Evolutionary conservation across 169 alveolate species (phyloP), one percentile per base, ranked within the genome.

Genomic region (Eimeria falciformis): DNA sequence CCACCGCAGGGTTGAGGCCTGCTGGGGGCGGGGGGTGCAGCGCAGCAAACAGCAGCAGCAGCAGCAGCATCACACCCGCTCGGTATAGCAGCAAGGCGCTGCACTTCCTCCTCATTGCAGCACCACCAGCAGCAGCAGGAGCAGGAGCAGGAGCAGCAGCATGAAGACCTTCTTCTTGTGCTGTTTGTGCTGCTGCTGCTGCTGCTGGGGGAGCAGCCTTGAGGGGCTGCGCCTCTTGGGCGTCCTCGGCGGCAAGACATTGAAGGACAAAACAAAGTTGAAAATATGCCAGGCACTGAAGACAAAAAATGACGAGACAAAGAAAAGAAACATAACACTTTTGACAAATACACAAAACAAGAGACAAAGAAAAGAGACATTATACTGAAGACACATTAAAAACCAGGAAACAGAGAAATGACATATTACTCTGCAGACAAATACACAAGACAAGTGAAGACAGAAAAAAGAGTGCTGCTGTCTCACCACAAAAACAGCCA

Each of bases 41-140:
- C 14, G 73, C 73, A 23, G 73, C 73, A 62, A 62, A 62, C 73
- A 62, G 73, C 73, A 62, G 73, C 73, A 62, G 73, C 73, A 62
- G 73, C 73, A 62, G 33, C 23, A 62, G 73, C 73, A 62, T 12
- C 9, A 27, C 73, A 18, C 37, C 73, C 37, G 73, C 23, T 18
- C 73, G 73, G 29, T 18, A 62, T 2, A 12, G 33, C 73, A 62
- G 73, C 73, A 62, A n/a, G 73, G n/a, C 29, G 73, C 73, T 62
- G 73, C 40, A 33, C 40, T 33, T 33, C 40, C 40, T 33, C 40
- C 40, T 33, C 40, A 33, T 0, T 33, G 40, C 40, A 33, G 40
- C 40, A 33, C 40, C 40, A 0, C 40, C 40, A 33, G 4, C 40
- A 33, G 40, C 40, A 33, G 40, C 40, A 33, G 40, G 40, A 33